Conservation (phyloP, 352 stramenopile genomes). For the Phytophthora megakarya region DNA sequence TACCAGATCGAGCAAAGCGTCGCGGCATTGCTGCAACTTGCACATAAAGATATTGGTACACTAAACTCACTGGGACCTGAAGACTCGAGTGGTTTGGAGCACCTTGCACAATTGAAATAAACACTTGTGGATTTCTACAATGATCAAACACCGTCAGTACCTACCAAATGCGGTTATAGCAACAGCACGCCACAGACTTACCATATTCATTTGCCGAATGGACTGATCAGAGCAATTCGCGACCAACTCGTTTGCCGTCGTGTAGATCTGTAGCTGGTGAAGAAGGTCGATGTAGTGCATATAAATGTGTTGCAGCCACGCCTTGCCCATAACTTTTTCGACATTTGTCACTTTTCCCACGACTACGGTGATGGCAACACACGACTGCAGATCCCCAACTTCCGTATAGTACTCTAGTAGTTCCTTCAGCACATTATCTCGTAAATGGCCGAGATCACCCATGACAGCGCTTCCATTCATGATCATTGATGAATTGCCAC, state of each 20-base stretch:
- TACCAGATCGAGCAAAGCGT: slow-evolving; percentile 90
- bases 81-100: slow-evolving; percentile 72
- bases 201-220: slow-evolving; percentile 93
- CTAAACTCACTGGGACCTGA: slow-evolving; percentile 36
- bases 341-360: slow-evolving; percentile 74
- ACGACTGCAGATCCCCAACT: slow-evolving; percentile 85
- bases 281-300: slow-evolving; percentile 92
- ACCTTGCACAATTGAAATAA: slow-evolving; percentile 85
- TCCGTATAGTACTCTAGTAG: slow-evolving; percentile 89
- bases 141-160: slow-evolving; percentile 16
- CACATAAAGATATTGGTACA: slow-evolving; percentile 53
- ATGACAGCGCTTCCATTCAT: slow-evolving; percentile 80
- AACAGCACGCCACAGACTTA: slow-evolving; percentile 25
- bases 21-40: slow-evolving; percentile 73
- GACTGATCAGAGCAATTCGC: slow-evolving; percentile 80
- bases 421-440: slow-evolving; percentile 81
- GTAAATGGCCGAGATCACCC: slow-evolving; percentile 73
- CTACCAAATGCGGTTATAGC: neutral
- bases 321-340: slow-evolving; percentile 83
- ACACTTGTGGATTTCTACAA: slow-evolving; percentile 86
- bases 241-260: slow-evolving; percentile 87
- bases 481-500: slow-evolving; percentile 60
- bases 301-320: slow-evolving; percentile 89
- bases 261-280: slow-evolving; percentile 88
- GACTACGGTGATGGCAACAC: slow-evolving; percentile 77